phyloP scores from a whole-genome alignment of 768 basidiomycete genomes.

The Boletus edulis region DNA sequence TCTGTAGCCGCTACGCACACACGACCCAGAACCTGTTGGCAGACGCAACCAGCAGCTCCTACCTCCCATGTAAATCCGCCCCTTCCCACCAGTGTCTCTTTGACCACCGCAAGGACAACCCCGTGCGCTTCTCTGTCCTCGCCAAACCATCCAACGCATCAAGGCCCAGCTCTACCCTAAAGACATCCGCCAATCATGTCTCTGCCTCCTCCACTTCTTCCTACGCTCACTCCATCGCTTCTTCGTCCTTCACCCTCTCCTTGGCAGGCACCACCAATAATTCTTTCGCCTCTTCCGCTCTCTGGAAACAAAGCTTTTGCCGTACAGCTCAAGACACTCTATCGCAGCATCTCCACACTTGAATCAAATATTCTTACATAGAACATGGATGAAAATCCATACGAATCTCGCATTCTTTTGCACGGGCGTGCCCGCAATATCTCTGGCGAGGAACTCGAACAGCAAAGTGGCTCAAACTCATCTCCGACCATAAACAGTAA shows the following conservation, averaged over 20 bases:
- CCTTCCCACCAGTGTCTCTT: slow-evolving; percentile 61
- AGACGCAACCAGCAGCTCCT: slow-evolving; percentile 54
- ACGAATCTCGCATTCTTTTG: slow-evolving; percentile 36
- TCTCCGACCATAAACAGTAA: slow-evolving; percentile 82
- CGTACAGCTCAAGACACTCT: slow-evolving; percentile 73
- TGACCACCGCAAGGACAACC: slow-evolving; percentile 89
- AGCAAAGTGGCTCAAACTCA: slow-evolving; percentile 69
- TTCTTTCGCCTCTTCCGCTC: slow-evolving; percentile 68
- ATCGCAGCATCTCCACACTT: slow-evolving; percentile 76
- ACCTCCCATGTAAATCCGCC: slow-evolving; percentile 32
- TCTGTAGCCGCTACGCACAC: slow-evolving; percentile 28
- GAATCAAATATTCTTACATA: slow-evolving; percentile 73
- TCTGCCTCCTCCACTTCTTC: slow-evolving; percentile 76
- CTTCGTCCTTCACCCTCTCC: slow-evolving; percentile 69
- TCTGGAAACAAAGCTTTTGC: slow-evolving; percentile 72
- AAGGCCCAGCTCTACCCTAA: slow-evolving; percentile 52
- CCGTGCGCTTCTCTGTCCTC: slow-evolving; percentile 75
- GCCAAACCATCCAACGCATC: slow-evolving; percentile 43
- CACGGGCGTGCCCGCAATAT: slow-evolving; percentile 33
- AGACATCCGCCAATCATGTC: slow-evolving; percentile 65
- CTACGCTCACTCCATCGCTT: slow-evolving; percentile 65
- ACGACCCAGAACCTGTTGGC: slow-evolving; percentile 66
- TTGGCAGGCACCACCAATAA: slow-evolving; percentile 72
- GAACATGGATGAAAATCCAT: slow-evolving; percentile 50
- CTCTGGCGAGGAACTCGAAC: slow-evolving; percentile 61